Evolutionary conservation across 2,329 filamentous ascomycete species (phyloP).

Genomic region (Botryotinia globosa): DNA sequence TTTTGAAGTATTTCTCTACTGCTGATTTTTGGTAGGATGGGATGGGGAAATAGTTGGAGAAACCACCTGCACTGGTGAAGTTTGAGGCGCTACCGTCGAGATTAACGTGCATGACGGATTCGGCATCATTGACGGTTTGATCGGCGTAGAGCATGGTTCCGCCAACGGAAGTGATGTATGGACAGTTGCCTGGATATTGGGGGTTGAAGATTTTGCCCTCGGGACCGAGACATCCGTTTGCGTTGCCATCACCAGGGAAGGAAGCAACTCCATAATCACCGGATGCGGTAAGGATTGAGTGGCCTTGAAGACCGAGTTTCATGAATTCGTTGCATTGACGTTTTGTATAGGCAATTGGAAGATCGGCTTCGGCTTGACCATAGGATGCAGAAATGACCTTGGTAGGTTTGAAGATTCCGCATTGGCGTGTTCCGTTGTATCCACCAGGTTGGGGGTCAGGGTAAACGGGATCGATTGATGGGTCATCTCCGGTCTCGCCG

Average conservation of each 20-base stretch:
- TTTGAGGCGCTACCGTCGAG: conserved; percentile 40
- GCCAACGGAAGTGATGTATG: conserved; percentile 66
- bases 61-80: conserved; percentile 47
- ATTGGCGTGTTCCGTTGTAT: conserved; percentile 41
- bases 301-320: conserved; percentile 65
- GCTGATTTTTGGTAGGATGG: conserved; percentile 48
- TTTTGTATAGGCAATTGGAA: conserved; percentile 58
- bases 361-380: conserved; percentile 63
- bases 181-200: conserved; percentile 64
- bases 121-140: conserved; percentile 41
- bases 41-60: conserved; percentile 51
- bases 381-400: conserved; percentile 59
- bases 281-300: conserved; percentile 60
- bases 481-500: conserved; percentile 43
- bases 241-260: conserved; percentile 59
- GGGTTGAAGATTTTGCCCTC: conserved; percentile 30
- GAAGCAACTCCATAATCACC: conserved; percentile 56
- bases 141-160: conserved; percentile 51
- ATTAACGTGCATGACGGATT: conserved; percentile 31
- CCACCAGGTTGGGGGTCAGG: conserved; percentile 42
- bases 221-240: conserved; percentile 45
- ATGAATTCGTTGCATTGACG: conserved; percentile 63
- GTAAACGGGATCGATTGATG: conserved; percentile 45
- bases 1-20: conserved; percentile 45
- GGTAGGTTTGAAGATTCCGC: conserved; percentile 28